A percentile compares a stretch with the other conserved stretches of the same genome.
These are phyloP conservation scores for Scleromitrula shiraiana DNA, from an alignment of 2,329 filamentous ascomycete genomes.

Conservation along the genomic window DNA sequence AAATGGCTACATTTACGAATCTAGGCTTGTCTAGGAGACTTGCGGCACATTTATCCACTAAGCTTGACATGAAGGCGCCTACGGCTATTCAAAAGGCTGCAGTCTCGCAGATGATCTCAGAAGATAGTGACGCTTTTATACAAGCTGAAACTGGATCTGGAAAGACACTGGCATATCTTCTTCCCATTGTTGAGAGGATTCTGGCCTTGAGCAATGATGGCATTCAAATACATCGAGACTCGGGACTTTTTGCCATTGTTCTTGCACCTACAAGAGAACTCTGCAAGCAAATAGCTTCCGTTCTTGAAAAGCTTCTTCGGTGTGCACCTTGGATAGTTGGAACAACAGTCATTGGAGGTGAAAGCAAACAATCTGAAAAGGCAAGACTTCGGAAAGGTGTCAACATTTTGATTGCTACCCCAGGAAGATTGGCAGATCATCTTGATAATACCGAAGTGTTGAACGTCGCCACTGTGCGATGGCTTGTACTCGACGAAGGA, in stretches of 20 bases:
- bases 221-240: slow-evolving; percentile 65
- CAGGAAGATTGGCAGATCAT: slow-evolving; percentile 85
- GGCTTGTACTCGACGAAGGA: slow-evolving; percentile 92
- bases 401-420: slow-evolving; percentile 93
- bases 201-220: slow-evolving; percentile 59
- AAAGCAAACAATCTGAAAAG: slow-evolving; percentile 75
- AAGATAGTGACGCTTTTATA: slow-evolving; percentile 85
- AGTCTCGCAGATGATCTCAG: slow-evolving; percentile 69
- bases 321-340: slow-evolving; percentile 92
- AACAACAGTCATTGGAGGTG: slow-evolving; percentile 68
- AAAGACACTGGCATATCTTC: slow-evolving; percentile 91
- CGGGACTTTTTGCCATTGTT: slow-evolving; percentile 89
- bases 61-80: slow-evolving; percentile 81
- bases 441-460: slow-evolving; percentile 85
- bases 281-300: slow-evolving; percentile 85
- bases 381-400: slow-evolving; percentile 87
- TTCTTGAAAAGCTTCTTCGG: slow-evolving; percentile 77
- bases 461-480: slow-evolving; percentile 80
- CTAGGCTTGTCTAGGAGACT: slow-evolving; percentile 75
- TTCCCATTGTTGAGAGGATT: slow-evolving; percentile 86
- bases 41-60: slow-evolving; percentile 73
- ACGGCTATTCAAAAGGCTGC: slow-evolving; percentile 92
- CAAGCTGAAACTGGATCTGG: slow-evolving; percentile 96
- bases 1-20: slow-evolving; percentile 77
- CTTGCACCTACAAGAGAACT: slow-evolving; percentile 88